phyloP scores from a whole-genome alignment of 2,329 filamentous ascomycete genomes.

The Esteya vermicola region DNA sequence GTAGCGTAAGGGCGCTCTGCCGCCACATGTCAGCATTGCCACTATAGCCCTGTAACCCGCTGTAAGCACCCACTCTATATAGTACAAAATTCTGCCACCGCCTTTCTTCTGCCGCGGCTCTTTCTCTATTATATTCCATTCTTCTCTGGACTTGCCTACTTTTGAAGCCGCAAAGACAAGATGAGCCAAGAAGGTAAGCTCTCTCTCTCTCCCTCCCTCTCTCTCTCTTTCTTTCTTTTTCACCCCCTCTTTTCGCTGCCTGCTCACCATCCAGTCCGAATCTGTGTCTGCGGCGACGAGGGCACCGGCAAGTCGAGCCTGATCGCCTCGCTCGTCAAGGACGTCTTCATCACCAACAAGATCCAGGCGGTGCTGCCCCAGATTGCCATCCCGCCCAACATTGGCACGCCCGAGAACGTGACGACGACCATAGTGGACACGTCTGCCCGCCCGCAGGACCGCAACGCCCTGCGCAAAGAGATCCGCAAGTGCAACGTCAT shows the following conservation, averaged over 20 bases:
- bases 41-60: too few relatives aligned
- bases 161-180: neutral
- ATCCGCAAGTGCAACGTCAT: conserved; percentile 97
- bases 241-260: neutral
- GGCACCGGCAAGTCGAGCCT: conserved; percentile 87
- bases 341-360: conserved; percentile 89
- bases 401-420: conserved; percentile 90
- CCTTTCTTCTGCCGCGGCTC: neutral
- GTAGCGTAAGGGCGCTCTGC: too few relatives aligned
- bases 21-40: too few relatives aligned
- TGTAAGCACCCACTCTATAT: neutral
- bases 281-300: conserved; percentile 94
- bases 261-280: conserved; percentile 45
- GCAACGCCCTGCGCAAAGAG: conserved; percentile 79
- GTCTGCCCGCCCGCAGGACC: conserved; percentile 85
- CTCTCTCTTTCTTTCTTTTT: too few relatives aligned
- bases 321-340: conserved; percentile 91
- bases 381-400: conserved; percentile 85
- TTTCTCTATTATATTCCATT: too few relatives aligned
- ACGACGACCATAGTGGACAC: conserved; percentile 97
- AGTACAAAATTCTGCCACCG: neutral
- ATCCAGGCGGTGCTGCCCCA: conserved; percentile 90
- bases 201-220: neutral
- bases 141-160: neutral
- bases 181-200: conserved; percentile 1